Evolutionary conservation across 176 grass and related monocot genomes (phyloP).

Genomic region (Eremochloa ophiuroides): DNA sequence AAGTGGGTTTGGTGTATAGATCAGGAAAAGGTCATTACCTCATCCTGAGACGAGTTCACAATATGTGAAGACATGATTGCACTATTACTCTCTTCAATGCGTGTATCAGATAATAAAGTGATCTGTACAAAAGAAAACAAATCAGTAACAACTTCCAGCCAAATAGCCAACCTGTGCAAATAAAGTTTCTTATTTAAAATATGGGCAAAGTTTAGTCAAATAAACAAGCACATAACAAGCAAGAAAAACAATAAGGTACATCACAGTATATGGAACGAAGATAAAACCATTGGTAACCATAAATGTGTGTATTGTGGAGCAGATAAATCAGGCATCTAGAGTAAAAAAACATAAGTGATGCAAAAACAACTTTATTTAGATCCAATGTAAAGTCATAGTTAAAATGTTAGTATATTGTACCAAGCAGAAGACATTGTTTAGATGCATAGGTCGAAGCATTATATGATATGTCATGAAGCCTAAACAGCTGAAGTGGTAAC

Average conservation of each 20-base stretch:
- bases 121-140: slow-evolving; percentile 40
- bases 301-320: background rate
- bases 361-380: background rate
- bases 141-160: slow-evolving; percentile 12
- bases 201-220: background rate
- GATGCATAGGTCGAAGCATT: background rate
- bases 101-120: slow-evolving; percentile 36
- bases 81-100: slow-evolving; percentile 55
- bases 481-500: background rate
- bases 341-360: background rate
- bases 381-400: background rate
- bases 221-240: background rate
- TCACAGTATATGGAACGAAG: background rate
- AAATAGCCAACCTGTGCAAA: background rate
- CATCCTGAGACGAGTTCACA: slow-evolving; percentile 40
- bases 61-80: slow-evolving; percentile 47
- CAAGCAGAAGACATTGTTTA: background rate
- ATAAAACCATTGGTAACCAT: background rate
- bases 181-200: background rate
- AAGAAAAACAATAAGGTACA: background rate
- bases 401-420: background rate
- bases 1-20: background rate
- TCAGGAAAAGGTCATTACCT: slow-evolving; percentile 37
- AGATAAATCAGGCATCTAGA: background rate
- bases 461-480: background rate